These are phyloP conservation scores for Zoysia japonica DNA, from an alignment of 176 grass and related monocot species.

Conservation along the genomic window DNA sequence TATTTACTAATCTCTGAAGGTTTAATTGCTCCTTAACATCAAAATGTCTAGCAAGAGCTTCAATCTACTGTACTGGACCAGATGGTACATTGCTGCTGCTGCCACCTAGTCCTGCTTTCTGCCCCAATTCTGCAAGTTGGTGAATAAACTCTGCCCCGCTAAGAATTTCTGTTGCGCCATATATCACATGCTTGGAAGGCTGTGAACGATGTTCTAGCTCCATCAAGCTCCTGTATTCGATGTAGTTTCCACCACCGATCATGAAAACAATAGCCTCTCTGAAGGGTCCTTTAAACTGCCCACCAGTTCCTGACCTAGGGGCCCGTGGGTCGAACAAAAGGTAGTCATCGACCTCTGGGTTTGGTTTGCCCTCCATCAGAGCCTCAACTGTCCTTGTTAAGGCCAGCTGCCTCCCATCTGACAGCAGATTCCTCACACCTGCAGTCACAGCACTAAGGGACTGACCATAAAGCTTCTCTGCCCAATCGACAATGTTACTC, in stretches of 20 bases:
- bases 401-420: slow-evolving; percentile 80
- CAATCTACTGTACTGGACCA: slow-evolving; percentile 48
- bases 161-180: slow-evolving; percentile 88
- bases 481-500: slow-evolving; percentile 95
- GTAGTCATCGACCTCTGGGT: slow-evolving; percentile 87
- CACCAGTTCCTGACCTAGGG: slow-evolving; percentile 70
- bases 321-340: slow-evolving; percentile 82
- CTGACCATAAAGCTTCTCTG: slow-evolving; percentile 94
- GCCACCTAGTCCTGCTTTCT: slow-evolving; percentile 79
- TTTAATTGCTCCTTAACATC: slow-evolving; percentile 28
- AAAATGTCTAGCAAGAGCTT: slow-evolving; percentile 30
- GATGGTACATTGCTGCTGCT: slow-evolving; percentile 44
- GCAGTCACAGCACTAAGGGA: slow-evolving; percentile 82
- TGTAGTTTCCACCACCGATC: slow-evolving; percentile 97
- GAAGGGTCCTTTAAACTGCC: slow-evolving; percentile 88
- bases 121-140: slow-evolving; percentile 80
- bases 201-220: slow-evolving; percentile 80
- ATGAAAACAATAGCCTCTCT: slow-evolving; percentile 99
- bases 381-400: slow-evolving; percentile 87
- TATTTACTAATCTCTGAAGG: slow-evolving; percentile 39
- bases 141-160: slow-evolving; percentile 87
- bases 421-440: slow-evolving; percentile 95
- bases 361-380: slow-evolving; percentile 90
- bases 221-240: slow-evolving; percentile 93
- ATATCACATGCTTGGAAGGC: slow-evolving; percentile 84